Evolutionary conservation across 345 rosid species (phyloP).

Genomic region (Excoecaria cochinchinensis): DNA sequence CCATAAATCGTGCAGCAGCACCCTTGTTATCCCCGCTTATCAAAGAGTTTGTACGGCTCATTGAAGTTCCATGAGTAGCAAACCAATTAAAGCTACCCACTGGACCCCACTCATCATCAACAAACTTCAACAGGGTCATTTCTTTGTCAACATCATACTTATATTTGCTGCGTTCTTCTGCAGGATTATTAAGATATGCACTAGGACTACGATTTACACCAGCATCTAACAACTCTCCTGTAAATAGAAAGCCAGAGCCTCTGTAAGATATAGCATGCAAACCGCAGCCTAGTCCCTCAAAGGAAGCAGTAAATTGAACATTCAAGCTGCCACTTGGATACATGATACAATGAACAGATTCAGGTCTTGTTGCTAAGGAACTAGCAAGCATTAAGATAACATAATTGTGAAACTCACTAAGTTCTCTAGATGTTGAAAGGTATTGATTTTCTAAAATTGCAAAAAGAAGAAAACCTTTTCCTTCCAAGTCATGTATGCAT

Average conservation of each 20-base stretch:
- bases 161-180: slow-evolving; percentile 67
- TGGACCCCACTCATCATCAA: slow-evolving; percentile 87
- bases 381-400: background rate
- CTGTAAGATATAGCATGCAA: slow-evolving; percentile 7
- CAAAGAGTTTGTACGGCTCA: slow-evolving; percentile 93
- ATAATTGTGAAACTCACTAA: background rate
- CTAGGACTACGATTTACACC: slow-evolving; percentile 97
- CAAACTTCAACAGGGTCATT: slow-evolving; percentile 96
- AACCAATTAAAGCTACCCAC: slow-evolving; percentile 98
- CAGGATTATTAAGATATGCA: slow-evolving; percentile 89
- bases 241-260: slow-evolving; percentile 25
- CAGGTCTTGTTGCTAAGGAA: background rate
- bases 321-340: background rate
- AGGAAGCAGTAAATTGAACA: background rate
- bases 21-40: slow-evolving; percentile 99
- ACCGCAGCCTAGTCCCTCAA: background rate
- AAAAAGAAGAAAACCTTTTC: background rate
- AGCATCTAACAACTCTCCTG: slow-evolving; percentile 91
- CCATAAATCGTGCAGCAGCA: slow-evolving; percentile 94
- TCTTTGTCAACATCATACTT: slow-evolving; percentile 84
- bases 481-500: background rate
- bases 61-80: slow-evolving; percentile 98
- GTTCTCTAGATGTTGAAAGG: background rate
- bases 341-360: background rate
- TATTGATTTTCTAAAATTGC: background rate